These are phyloP conservation scores for Peronosclerospora sorghi DNA, from an alignment of 352 stramenopile genomes.

Conservation along the genomic window DNA sequence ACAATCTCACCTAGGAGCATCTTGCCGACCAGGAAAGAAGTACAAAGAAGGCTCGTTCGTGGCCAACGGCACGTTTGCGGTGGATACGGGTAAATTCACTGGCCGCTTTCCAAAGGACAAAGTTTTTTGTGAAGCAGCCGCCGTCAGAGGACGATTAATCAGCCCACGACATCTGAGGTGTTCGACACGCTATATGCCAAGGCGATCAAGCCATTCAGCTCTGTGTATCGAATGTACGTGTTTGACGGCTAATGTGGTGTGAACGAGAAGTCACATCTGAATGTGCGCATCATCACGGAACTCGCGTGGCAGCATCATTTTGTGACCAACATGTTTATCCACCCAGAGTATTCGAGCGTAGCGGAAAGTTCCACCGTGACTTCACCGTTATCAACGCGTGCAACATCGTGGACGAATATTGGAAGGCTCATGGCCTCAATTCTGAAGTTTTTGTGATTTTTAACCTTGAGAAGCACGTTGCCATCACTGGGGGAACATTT, in stretches of 20 bases:
- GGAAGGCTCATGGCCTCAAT: conserved; percentile 89
- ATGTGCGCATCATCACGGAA: too few species aligned
- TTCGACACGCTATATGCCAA: conserved; percentile 95
- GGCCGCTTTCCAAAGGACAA: too few species aligned
- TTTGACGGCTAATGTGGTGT: conserved; percentile 94
- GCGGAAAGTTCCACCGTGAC: conserved; percentile 89
- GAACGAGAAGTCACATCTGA: conserved; percentile 84
- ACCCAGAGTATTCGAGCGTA: conserved; percentile 68
- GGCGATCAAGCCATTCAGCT: conserved; percentile 89
- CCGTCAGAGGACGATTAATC: conserved; percentile 92
- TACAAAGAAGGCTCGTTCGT: too few species aligned
- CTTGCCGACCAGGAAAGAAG: too few species aligned
- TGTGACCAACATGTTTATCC: too few species aligned
- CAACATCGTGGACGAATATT: conserved; percentile 90
- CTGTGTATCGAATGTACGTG: conserved; percentile 90
- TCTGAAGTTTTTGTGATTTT: conserved; percentile 95
- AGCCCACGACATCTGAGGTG: conserved; percentile 87
- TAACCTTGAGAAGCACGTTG: conserved; percentile 93
- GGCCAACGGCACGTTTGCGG: too few species aligned
- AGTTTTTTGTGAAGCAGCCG: too few species aligned
- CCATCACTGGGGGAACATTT: conserved; percentile 92
- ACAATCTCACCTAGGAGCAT: conserved; percentile 94
- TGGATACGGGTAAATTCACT: too few species aligned
- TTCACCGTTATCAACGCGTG: conserved; percentile 98
- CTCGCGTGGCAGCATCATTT: too few species aligned